phyloP scores from a whole-genome alignment of 495 filamentous ascomycete genomes.

The Rusavskia elegans region DNA sequence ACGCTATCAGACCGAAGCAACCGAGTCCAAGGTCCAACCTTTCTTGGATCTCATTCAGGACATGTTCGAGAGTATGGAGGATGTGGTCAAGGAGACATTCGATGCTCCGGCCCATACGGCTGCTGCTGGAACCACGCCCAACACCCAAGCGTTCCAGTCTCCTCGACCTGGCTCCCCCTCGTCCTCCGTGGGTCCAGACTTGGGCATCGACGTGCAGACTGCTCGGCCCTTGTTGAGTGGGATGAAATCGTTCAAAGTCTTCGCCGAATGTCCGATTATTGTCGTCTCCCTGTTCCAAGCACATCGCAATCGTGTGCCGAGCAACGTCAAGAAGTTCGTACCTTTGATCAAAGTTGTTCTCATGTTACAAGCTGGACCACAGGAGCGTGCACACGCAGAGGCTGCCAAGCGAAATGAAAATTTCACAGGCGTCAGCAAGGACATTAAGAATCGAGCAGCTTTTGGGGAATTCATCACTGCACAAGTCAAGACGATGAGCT shows the following conservation, averaged over 20 bases:
- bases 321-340: constrained; percentile 84
- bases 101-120: constrained; percentile 44
- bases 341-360: constrained; percentile 86
- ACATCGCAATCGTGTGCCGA: constrained; percentile 57
- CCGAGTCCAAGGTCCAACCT: constrained; percentile 63
- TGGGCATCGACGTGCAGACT: constrained; percentile 65
- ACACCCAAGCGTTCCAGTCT: constrained; percentile 59
- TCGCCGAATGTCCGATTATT: constrained; percentile 95
- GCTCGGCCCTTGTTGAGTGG: constrained; percentile 68
- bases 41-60: constrained; percentile 88
- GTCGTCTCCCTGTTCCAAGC: constrained; percentile 97
- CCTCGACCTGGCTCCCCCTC: constrained; percentile 82
- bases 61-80: constrained; percentile 87
- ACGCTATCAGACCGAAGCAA: constrained; percentile 74
- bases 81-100: constrained; percentile 84
- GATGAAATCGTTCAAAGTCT: constrained; percentile 98
- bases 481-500: constrained; percentile 99
- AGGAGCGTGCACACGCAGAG: constrained; percentile 79
- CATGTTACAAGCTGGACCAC: constrained; percentile 78
- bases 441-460: constrained; percentile 83
- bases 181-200: constrained; percentile 53
- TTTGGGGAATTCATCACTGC: constrained; percentile 97
- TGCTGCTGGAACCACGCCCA: constrained; percentile 36
- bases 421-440: constrained; percentile 84
- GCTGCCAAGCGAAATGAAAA: constrained; percentile 58